These are phyloP conservation scores for Cutaneotrichosporon sp. DNA, from an alignment of 1,284 basidiomycete species.

Conservation along the genomic window DNA sequence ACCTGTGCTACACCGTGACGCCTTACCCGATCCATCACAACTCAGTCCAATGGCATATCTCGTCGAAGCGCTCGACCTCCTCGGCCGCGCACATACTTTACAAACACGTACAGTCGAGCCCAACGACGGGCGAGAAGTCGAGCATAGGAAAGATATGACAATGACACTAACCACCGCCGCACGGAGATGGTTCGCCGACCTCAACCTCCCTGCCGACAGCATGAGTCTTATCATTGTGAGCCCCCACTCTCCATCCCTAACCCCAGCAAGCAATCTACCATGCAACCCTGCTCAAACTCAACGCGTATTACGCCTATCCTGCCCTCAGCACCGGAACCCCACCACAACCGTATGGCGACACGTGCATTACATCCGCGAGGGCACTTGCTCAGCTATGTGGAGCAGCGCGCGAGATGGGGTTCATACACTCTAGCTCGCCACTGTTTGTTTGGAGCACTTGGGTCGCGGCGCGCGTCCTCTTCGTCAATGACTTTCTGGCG, in stretches of 20 bases:
- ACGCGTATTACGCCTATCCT: conserved; percentile 51
- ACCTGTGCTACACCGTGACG: conserved; percentile 40
- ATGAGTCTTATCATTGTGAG: conserved; percentile 49
- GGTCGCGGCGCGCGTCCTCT: conserved; percentile 51
- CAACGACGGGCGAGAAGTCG: conserved; percentile 43
- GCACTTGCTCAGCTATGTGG: conserved; percentile 37
- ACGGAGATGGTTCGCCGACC: conserved; percentile 41
- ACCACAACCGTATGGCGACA: conserved; percentile 46
- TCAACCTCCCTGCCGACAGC: conserved; percentile 25
- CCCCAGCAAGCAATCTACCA: conserved; percentile 48
- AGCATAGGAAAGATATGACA: conserved; percentile 42
- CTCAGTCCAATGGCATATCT: conserved; percentile 50
- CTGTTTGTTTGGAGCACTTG: conserved; percentile 52
- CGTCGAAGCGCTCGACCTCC: conserved; percentile 50
- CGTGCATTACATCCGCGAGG: conserved; percentile 37
- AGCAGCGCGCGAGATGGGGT: conserved; percentile 34
- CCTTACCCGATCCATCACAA: conserved; percentile 19
- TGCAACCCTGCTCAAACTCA: conserved; percentile 52
- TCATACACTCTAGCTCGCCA: conserved; percentile 34
- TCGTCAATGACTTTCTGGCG: conserved; percentile 47
- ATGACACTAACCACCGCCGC: conserved; percentile 42
- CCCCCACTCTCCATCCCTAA: background rate
- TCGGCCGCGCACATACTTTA: conserved; percentile 49
- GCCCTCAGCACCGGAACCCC: conserved; percentile 46
- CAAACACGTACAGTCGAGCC: conserved; percentile 46